Conservation (phyloP, 1,284 basidiomycete genomes). For the Cerrena zonata region DNA sequence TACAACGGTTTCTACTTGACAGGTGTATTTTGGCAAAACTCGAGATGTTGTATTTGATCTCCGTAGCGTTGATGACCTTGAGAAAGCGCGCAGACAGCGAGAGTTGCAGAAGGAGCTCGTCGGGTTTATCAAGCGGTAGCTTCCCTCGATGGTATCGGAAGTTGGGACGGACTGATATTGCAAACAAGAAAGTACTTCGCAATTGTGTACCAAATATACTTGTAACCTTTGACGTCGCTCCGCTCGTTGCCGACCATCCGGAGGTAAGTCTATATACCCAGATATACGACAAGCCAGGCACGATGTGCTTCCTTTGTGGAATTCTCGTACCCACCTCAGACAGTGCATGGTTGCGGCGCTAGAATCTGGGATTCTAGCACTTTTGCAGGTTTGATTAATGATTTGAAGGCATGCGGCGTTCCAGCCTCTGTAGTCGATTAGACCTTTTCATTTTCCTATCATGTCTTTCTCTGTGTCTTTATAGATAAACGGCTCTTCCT, state of each 20-base stretch:
- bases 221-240: neutral
- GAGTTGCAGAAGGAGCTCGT: constrained; percentile 92
- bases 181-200: neutral
- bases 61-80: constrained; percentile 81
- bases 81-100: constrained; percentile 74
- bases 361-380: constrained; percentile 19
- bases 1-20: constrained; percentile 5
- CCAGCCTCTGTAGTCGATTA: constrained; percentile 9
- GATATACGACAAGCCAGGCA: constrained; percentile 4
- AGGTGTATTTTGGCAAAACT: constrained; percentile 98
- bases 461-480: neutral
- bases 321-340: constrained; percentile 4
- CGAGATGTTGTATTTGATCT: constrained; percentile 90
- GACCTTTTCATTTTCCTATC: constrained; percentile 4
- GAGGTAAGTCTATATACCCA: neutral
- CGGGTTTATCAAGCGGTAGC: constrained; percentile 75
- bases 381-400: constrained; percentile 22
- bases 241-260: neutral
- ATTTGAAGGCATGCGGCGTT: constrained; percentile 15
- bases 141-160: neutral
- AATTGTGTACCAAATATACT: neutral
- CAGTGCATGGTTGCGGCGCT: constrained; percentile 10
- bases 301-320: neutral
- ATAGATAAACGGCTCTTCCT: constrained; percentile 1
- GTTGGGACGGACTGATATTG: neutral